Percentiles rank a stretch among this genome's conserved stretches.
Conservation (phyloP, 371 early-diverging fungal species). For the Batkoa obscura region DNA sequence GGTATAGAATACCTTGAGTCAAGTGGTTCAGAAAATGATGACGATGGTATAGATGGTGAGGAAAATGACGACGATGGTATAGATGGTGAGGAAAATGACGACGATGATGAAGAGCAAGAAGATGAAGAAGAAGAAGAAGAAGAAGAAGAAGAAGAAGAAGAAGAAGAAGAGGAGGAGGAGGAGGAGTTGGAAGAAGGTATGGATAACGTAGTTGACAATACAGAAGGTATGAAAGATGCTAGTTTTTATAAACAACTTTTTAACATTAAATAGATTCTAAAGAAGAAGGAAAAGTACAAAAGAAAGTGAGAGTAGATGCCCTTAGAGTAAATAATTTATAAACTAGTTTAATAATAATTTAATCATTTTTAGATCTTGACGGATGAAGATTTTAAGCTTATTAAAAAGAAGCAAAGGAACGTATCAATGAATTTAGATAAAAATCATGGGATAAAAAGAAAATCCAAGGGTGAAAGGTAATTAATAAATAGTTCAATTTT, state of each 20-base stretch:
- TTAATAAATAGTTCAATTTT: not conserved
- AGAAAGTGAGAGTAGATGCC: not conserved
- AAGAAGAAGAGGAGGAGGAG: not conserved
- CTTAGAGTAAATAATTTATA: not conserved
- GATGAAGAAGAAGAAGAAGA: slow-evolving; percentile 9
- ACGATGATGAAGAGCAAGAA: slow-evolving; percentile 16
- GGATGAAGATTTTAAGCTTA: slow-evolving; percentile 57
- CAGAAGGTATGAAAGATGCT: no score
- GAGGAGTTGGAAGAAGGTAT: not conserved
- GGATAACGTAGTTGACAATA: not conserved
- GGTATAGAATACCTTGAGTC: slow-evolving; percentile 48
- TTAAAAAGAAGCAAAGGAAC: not conserved
- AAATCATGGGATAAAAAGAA: not conserved
- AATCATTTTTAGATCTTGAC: slow-evolving; percentile 50
- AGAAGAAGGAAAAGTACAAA: not conserved
- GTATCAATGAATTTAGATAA: not conserved
- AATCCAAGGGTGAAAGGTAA: not conserved
- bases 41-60: slow-evolving; percentile 17
- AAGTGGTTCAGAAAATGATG: slow-evolving; percentile 10
- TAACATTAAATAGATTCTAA: no score
- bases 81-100: slow-evolving; percentile 18
- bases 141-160: not conserved
- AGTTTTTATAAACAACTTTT: no score
- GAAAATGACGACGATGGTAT: slow-evolving; percentile 15
- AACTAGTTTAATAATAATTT: not conserved